A percentile compares a stretch with the other conserved stretches of the same genome.
phyloP scores from a whole-genome alignment of 768 basidiomycete genomes.

The Cystofilobasidium ferigula region DNA sequence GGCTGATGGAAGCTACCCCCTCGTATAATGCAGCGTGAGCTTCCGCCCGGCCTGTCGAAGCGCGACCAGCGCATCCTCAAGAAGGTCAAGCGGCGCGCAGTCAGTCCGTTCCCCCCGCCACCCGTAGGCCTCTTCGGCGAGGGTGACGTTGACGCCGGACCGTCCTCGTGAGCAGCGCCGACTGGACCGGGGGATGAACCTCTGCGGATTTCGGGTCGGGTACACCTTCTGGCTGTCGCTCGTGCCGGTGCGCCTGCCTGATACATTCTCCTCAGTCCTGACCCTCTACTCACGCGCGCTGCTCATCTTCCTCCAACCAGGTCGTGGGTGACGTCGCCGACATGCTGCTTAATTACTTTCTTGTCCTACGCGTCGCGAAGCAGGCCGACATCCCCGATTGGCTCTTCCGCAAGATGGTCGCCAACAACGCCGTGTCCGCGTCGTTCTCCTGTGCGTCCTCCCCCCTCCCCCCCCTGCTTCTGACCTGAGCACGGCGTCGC shows the following conservation, averaged over 20 bases:
- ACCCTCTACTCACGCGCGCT: no score
- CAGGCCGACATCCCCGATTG: slow-evolving; percentile 20
- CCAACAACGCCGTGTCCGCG: neutral
- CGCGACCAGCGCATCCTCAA: neutral
- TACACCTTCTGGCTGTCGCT: slow-evolving; percentile 23
- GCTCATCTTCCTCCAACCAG: neutral
- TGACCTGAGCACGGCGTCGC: no score
- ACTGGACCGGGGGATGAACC: slow-evolving; percentile 15
- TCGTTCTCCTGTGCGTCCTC: neutral
- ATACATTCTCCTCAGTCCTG: no score
- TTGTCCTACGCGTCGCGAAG: slow-evolving; percentile 12
- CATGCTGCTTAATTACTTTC: slow-evolving; percentile 15
- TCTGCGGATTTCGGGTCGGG: slow-evolving; percentile 24
- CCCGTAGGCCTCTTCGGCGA: no score
- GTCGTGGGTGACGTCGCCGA: slow-evolving; percentile 14
- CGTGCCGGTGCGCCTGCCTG: neutral
- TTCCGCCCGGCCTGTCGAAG: neutral
- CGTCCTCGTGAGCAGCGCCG: neutral
- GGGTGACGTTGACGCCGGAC: no score
- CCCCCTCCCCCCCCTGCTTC: neutral
- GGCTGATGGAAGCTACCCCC: no score
- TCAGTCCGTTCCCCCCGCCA: no score
- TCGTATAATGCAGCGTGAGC: neutral
- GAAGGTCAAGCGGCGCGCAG: neutral
- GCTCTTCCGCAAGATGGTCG: slow-evolving; percentile 7